Evolutionary conservation across 2,329 filamentous ascomycete species (phyloP), one percentile per base, ranked within the genome.

Genomic region (Paraphaeosphaeria minitans): DNA sequence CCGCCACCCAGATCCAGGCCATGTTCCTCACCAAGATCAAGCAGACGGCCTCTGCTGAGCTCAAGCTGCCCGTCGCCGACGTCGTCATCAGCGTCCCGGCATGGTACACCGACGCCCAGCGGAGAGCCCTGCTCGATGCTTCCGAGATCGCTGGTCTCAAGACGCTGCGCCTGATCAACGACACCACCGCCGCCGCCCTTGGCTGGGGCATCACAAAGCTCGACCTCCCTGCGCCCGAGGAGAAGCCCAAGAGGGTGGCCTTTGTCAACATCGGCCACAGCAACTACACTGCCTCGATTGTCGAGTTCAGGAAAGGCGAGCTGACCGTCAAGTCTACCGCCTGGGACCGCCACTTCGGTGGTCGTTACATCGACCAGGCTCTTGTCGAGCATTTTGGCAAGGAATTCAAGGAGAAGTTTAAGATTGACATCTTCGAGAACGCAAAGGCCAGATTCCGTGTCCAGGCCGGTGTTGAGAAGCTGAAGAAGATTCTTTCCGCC

Each of bases 131-230:
- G 64, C 85, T 98, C 71, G 94, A 98, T 75, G 94, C 95, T 59
- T 87, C 93, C 69, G 93, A 98, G 76, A 92, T 99, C 71, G 92
- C 94, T 58, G 94, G 93, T 61, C 85, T 99, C 72, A 97, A 96
- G 82, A 84, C 93, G 41, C 89, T 99, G 65, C 89, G 95, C 61
- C 85, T 99, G 64, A 96, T 99, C 85, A 99, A 99, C 82, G 95
- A 98, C 82, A 97, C 92, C 68, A 98, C 95, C 53, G 95, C 95
- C 60, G 93, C 93, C 64, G 95, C 95, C 63, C 88, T 99, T 47
- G 95, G 95, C 66, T 99, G 93, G 79, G 95, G 95, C 77, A 98
- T 99, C 83, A 97, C 95, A 72, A 98, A 99, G 85, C 85, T 93
- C 62, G 95, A 99, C 78, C 88, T 99, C 35, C 95, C 93, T 58